Evolutionary conservation across 257 asterid species (phyloP), one percentile per base, ranked within the genome.

Genomic region (Striga asiatica): DNA sequence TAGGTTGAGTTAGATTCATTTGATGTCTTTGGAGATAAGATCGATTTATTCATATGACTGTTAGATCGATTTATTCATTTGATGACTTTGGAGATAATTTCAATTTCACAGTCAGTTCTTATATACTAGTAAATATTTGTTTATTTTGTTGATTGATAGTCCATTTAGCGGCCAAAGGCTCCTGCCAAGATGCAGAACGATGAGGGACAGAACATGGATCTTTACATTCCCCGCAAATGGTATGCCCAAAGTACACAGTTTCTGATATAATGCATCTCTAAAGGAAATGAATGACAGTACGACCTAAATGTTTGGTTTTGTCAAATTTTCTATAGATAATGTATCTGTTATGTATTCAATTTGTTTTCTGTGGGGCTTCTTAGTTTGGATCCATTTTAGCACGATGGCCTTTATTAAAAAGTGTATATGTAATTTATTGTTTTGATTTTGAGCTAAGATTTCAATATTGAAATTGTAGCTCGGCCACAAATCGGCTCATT

Each of bases 401-500:
- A n/a, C n/a, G n/a, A n/a, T n/a, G n/a, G n/a, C n/a, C n/a, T n/a
- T n/a, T n/a, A n/a, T n/a, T n/a, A n/a, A n/a, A n/a, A n/a, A n/a
- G n/a, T n/a, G n/a, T n/a, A n/a, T n/a, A n/a, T n/a, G 32, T 12
- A 18, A 38, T 16, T 38, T 2, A n/a, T 38, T 38, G 13, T 38
- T n/a, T 16, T 38, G 18, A 38, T 10, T 12, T 38, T n/a, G 0
- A 18, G 17, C 18, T 38, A 1, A 32, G 11, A 32, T 32, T 31
- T 32, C 2, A 18, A 8, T 38, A 7, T 38, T 52, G 50, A 10
- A 6, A 8, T 5, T 78, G 71, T 82, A 88, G 97, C 68, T 88
- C 95, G 1, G 93, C 93, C 8, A 88, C 97, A 2, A 88, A 84
- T 54, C 76, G 97, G 80, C 64, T 88, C 74, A 84, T 88, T 51